Evolutionary conservation across 2,329 filamentous ascomycete genomes (phyloP), one percentile per base, ranked within the genome.

Genomic region (Penicillium decumbens): DNA sequence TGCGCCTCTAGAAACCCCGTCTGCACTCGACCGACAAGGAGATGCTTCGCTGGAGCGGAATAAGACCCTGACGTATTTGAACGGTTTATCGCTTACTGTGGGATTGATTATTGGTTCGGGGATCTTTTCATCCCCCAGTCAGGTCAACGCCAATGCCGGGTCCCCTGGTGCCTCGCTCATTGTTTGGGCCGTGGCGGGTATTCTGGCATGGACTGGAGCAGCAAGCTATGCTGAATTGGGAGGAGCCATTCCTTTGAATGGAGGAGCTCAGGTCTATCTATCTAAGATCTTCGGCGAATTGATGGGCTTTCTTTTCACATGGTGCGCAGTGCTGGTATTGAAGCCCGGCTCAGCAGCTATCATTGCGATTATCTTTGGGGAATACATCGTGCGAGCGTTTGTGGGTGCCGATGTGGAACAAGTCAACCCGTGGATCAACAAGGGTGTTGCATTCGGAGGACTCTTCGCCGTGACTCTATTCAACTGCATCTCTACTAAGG

Each of bases 241-340:
- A 51, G 92, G 93, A 35, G 91, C 93, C 0, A 97, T 98, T 56
- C 93, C 93, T 5, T 75, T 98, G 23, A 98, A 97, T 67, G 93
- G 93, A 49, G 93, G 93, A 4, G 82, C 93, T 13, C 93, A 97
- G 70, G 85, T 95, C 2, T 98, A 98, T 67, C 77, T 98, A 38
- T 85, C 89, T 58, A 97, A 97, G 73, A 98, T 95, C 51, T 95
- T 96, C 69, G 92, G 92, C 46, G 93, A 98, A 72, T 77, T 95
- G 63, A 82, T 84, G 1, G 93, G 93, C 0, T 98, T 98, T 65
- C 76, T 97, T 29, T 98, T 96, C 70, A 95, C 91, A 1, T 98
- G 93, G 93, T 90, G 89, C 44, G 91, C 93, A 0, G 89, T 97
- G 13, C 80, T 93, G 52, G 93, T 98, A 10, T 76, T 98, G 54